Conservation (phyloP, 805 yeast species). For the Metschnikowia peoriensis region DNA sequence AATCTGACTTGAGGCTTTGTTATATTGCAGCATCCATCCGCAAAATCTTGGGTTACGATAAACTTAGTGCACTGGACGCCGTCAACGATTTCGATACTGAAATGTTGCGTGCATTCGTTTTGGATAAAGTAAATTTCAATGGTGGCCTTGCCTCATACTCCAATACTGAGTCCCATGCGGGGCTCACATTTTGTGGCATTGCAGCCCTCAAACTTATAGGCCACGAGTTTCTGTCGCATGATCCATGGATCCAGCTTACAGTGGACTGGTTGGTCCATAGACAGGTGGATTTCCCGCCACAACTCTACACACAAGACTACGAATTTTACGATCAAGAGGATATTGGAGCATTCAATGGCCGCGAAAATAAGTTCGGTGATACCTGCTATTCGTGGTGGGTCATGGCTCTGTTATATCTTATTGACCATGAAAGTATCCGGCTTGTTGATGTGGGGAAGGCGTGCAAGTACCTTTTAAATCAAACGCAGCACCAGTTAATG, state of each 20-base stretch:
- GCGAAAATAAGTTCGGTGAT: constrained; percentile 81
- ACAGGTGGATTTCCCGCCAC: constrained; percentile 44
- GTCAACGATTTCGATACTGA: constrained; percentile 43
- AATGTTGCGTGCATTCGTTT: constrained; percentile 35
- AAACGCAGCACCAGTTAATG: constrained; percentile 57
- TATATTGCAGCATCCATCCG: constrained; percentile 71
- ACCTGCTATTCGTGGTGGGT: constrained; percentile 91
- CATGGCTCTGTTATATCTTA: constrained; percentile 51
- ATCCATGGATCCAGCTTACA: constrained; percentile 32
- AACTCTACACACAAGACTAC: constrained; percentile 26
- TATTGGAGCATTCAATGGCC: constrained; percentile 81
- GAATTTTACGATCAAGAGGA: constrained; percentile 47
- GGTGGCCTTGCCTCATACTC: constrained; percentile 70
- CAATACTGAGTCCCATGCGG: constrained; percentile 74
- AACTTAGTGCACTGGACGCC: constrained; percentile 21
- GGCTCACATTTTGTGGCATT: constrained; percentile 81
- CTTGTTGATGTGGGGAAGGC: constrained; percentile 39
- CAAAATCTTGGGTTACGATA: constrained; percentile 45
- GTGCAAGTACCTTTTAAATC: constrained; percentile 43
- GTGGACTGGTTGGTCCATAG: constrained; percentile 62
- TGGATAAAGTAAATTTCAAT: constrained; percentile 35
- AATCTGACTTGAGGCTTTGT: constrained; percentile 68
- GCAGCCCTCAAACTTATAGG: constrained; percentile 51
- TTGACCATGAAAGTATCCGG: constrained; percentile 26
- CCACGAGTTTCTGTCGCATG: constrained; percentile 18